A percentile compares a stretch with the other conserved stretches of the same genome.
These are phyloP conservation scores for Rhypophila decipiens DNA, from an alignment of 495 filamentous ascomycete species.

Conservation along the genomic window DNA sequence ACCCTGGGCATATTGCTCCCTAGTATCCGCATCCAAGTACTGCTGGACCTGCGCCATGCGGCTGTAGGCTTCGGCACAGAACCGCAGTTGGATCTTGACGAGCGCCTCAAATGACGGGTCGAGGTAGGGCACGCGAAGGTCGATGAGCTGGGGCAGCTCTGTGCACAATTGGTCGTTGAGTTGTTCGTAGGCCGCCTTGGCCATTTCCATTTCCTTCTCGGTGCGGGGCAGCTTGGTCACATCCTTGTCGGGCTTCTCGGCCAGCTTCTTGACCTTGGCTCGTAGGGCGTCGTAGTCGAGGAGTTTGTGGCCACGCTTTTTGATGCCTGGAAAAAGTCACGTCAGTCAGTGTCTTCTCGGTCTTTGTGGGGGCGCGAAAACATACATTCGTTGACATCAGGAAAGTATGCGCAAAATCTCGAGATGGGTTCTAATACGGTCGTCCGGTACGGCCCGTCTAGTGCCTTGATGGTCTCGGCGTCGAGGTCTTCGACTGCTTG, in stretches of 20 bases:
- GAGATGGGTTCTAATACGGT: conserved; percentile 94
- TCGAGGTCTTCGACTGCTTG: conserved; percentile 96
- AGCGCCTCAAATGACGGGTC: conserved; percentile 95
- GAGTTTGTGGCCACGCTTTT: conserved; percentile 95
- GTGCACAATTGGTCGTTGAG: conserved; percentile 91
- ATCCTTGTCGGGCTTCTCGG: conserved; percentile 98
- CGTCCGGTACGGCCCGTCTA: conserved; percentile 93
- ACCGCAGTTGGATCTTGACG: conserved; percentile 96
- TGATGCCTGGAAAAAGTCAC: conserved; percentile 58
- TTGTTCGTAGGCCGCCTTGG: conserved; percentile 87
- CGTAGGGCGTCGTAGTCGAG: conserved; percentile 96
- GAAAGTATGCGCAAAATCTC: conserved; percentile 96
- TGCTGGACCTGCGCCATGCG: conserved; percentile 99
- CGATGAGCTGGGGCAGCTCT: conserved; percentile 95
- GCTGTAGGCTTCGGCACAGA: conserved; percentile 94
- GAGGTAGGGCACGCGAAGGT: conserved; percentile 91
- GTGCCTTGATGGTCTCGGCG: conserved; percentile 94
- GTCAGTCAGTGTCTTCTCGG: neutral
- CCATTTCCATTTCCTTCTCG: conserved; percentile 90
- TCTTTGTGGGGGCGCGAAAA: neutral
- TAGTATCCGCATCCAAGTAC: conserved; percentile 92
- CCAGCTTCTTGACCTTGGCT: conserved; percentile 90
- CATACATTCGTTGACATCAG: conserved; percentile 95
- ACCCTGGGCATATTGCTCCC: conserved; percentile 92
- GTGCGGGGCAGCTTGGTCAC: conserved; percentile 87